Evolutionary conservation across 768 basidiomycete genomes (phyloP), one percentile per base, ranked within the genome.

Genomic region (Dacryopinax primogenitus): DNA sequence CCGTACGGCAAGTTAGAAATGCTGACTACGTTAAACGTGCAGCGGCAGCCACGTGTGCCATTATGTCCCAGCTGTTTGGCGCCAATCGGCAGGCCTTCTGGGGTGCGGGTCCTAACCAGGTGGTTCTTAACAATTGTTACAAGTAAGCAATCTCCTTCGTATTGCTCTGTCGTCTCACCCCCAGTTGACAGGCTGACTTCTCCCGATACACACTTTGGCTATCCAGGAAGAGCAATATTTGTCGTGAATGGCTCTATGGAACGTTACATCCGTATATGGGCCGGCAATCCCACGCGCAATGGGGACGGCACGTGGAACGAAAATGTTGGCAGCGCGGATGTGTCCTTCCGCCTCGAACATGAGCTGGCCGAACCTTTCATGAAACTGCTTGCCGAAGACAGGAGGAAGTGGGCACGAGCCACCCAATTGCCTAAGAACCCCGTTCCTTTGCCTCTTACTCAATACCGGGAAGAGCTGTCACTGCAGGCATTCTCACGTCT

Each of bases 361-460:
- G 51, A 58, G 51, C 51, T 58, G 51, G 51, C 30, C 18, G 51
- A 58, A 32, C 51, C 51, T 7, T 58, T 58, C 51, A 58, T 58
- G 51, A 26, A 58, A 30, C 51, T 58, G 26, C 51, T 58, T 13
- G 26, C 51, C 51, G 51, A 58, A 30, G 51, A 58, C 51, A 58
- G 51, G 32, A 23, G 26, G 4, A 32, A 7, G 51, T 58, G 51
- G 51, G 26, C 51, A 18, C 51, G 32, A 18, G 26, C 30, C 6
- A 3, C 6, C 3, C 26, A 2, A 30, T 6, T 23, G 26, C 51
- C 15, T 3, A 3, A 11, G 15, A 30, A 30, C 4, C 26, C 51
- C 26, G 51, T 15, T 26, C 51, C 51, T 58, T 23, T 30, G 51
- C 15, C 26, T 13, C 21, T 26, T 3, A 23, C 23, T 3, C 51